phyloP scores from a whole-genome alignment of 495 filamentous ascomycete species.

The Penicillium cataractarum region DNA sequence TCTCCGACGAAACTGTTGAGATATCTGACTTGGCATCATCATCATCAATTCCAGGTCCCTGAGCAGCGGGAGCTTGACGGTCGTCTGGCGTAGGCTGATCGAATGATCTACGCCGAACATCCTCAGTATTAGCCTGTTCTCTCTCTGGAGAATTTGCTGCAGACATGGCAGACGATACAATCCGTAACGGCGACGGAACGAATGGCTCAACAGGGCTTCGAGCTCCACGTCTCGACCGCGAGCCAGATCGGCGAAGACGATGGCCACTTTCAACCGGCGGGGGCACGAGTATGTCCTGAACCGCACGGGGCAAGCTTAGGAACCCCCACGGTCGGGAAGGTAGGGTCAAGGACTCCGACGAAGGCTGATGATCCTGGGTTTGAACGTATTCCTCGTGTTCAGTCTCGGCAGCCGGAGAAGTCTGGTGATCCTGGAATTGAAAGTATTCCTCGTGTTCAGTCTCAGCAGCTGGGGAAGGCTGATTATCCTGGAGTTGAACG shows the following conservation, averaged over 20 bases:
- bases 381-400: conserved; percentile 54
- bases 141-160: conserved; percentile 32
- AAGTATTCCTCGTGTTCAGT: conserved; percentile 57
- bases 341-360: background rate
- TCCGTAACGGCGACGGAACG: conserved; percentile 32
- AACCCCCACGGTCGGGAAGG: conserved; percentile 2
- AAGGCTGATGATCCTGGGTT: conserved; percentile 7
- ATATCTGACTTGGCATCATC: conserved; percentile 25
- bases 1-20: conserved; percentile 19
- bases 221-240: conserved; percentile 15
- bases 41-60: conserved; percentile 6
- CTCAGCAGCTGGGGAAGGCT: conserved; percentile 40
- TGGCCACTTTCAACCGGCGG: conserved; percentile 48
- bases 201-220: conserved; percentile 28
- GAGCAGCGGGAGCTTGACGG: conserved; percentile 4
- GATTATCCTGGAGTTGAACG: conserved; percentile 5
- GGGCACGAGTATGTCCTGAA: conserved; percentile 26
- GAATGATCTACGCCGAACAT: conserved; percentile 24
- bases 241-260: conserved; percentile 34
- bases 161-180: conserved; percentile 28
- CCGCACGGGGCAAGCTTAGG: conserved; percentile 18
- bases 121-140: conserved; percentile 14
- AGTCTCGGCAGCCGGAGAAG: conserved; percentile 46
- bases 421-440: conserved; percentile 4
- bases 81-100: conserved; percentile 23